Base-by-base conservation (phyloP, 1,284 basidiomycete genomes). In the Boletus nobilissimus region DNA sequence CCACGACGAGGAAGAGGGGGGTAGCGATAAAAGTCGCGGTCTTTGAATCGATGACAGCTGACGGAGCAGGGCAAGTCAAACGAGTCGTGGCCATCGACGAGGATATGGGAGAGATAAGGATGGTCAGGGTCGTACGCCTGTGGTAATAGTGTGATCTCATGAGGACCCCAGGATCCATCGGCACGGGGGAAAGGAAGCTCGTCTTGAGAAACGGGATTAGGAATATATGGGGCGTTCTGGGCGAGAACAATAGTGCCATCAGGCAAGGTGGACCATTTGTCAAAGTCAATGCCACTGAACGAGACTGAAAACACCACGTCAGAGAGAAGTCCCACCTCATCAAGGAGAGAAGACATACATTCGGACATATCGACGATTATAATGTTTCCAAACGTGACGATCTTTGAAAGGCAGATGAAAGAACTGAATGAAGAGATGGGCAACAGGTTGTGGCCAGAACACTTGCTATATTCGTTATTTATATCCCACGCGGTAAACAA, bases 91-190 rank as follows among this genome's bases (percentile, higher is more conserved):
- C 29, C 38, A 0, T 72, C 29, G 3, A 78, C 40, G 1, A 78
- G 16, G 26, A 76, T 69, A 5, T 65, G 18, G 3, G 13, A 8
- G 14, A 79, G 9, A 22, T 79, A 78, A 0, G 77, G 77, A 32
- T 78, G 73, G 51, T 78, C 69, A 0, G 48, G 72, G 14, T 79
- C 57, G 4, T 36, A 78, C 0, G 32, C 2, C 3, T 78, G 73
- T 1, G 69, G 66, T 1, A 78, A 4, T 4, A 79, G 13, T 1
- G n/a, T 51, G 43, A 79, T 72, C 22, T 78, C 65, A 11, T 79
- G 77, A 0, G 70, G 77, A 29, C 73, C 77, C 77, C 77, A 78
- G 16, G 73, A 79, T 13, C 77, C 73, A 62, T 78, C 70, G 0
- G 60, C 46, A 13, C 29, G 62, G 2, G 77, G 73, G 24, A 78